Base-by-base conservation (phyloP, 1,284 basidiomycete genomes). In the Ceratobasidium theobromae region DNA sequence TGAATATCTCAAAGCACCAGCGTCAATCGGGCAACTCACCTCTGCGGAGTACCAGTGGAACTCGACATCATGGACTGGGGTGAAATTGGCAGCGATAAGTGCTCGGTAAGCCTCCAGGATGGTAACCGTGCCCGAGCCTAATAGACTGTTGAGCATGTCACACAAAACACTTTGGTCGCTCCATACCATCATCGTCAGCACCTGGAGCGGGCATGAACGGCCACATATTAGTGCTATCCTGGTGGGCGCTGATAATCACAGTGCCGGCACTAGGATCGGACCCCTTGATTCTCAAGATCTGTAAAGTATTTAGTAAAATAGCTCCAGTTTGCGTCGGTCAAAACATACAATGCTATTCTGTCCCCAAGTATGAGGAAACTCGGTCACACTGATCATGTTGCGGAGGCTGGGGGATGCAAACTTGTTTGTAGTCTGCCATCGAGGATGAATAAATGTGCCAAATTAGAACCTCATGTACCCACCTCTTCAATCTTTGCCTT, bases 1-100 rank as follows among this genome's bases (percentile, higher is more conserved):
- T n/a, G n/a, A 40, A 41, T 30, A 48, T 23, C 23, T 2, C 9
- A 30, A 23, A 12, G 16, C 16, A 27, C 45, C 48, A 25, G 4
- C 30, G 28, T 14, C 18, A n/a, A 14, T 11, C 43, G 43, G 40
- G 6, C 18, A 30, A 60, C 51, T 30, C 48, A 68, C 53, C 72
- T 97, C 94, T 52, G 94, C 95, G 58, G 90, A 91, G 76, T 94
- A 98, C 89, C 91, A 99, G 76, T 97, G 95, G 77, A 98, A 96
- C 75, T 98, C 95, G 67, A 98, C 84, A 18, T 91, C 83, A 64
- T 85, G 84, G 49, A 80, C 78, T 23, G 96, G 94, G 21, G 78
- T 82, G 80, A 90, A 98, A 72, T 88, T 84, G 51, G 87, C 82
- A n/a, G 83, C 80, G 70, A 95, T 80, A 67, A 99, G 82, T 1